These are phyloP conservation scores for Aspergillus hiratsukae DNA, from an alignment of 2,329 filamentous ascomycete genomes.

Conservation along the genomic window DNA sequence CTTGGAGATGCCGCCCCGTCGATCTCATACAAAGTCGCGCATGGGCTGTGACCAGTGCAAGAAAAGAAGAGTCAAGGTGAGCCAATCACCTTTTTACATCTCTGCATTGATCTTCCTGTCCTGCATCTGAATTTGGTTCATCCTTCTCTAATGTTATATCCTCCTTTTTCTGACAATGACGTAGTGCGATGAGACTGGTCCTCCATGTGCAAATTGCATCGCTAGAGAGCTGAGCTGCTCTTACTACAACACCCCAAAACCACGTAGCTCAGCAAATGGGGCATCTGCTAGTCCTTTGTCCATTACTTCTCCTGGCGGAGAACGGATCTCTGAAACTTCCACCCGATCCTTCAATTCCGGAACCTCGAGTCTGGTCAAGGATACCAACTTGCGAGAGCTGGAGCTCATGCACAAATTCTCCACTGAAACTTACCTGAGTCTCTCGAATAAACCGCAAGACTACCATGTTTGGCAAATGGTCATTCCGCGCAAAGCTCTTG, in stretches of 20 bases:
- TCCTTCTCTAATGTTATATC: background rate
- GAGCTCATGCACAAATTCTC: constrained; percentile 52
- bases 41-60: constrained; percentile 41
- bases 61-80: constrained; percentile 39
- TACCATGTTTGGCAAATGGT: constrained; percentile 37
- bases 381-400: constrained; percentile 35
- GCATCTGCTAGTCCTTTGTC: constrained; percentile 8
- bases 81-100: background rate
- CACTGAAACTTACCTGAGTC: constrained; percentile 43
- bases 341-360: background rate
- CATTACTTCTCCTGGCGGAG: background rate
- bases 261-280: constrained; percentile 8
- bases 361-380: background rate
- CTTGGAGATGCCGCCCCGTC: constrained; percentile 32
- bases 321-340: background rate
- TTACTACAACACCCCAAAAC: constrained; percentile 19
- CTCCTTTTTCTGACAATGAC: constrained; percentile 8
- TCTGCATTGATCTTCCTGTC: background rate
- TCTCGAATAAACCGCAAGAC: constrained; percentile 30
- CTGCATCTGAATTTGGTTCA: background rate
- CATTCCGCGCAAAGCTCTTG: constrained; percentile 38
- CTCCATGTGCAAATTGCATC: constrained; percentile 38
- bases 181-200: constrained; percentile 38
- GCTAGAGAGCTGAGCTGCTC: constrained; percentile 32
- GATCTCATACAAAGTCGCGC: constrained; percentile 41